Base-by-base conservation (phyloP, 257 asterid species). In the Fraxinus pennsylvanica region DNA sequence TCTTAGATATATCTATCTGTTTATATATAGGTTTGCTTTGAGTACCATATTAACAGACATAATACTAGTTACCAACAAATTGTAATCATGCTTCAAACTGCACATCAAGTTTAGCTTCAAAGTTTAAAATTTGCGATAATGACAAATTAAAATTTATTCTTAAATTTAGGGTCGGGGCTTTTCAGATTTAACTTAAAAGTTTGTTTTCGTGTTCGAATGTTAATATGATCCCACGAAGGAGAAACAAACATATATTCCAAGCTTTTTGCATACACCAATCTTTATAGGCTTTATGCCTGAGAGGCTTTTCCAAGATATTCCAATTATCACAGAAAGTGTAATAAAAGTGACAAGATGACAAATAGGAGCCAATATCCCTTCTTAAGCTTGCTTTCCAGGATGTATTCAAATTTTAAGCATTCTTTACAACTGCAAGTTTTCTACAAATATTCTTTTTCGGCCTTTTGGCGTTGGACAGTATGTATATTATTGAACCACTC, bases 381-480 rank as follows among this genome's bases (percentile, higher is more conserved):
- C 27, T 73, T 71, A 72, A 71, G 41, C 61, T 45, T 79, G 27
- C 54, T 68, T 80, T 71, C 32, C 70, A n/a, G 15, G 14, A 73
- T 47, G 57, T 81, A 47, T 70, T 57, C 72, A n/a, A 22, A 72
- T 77, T 79, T 43, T 76, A 39, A 68, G 71, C 43, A 7, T 57
- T 73, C 63, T 43, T 68, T 45, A 65, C 43, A 73, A 71, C 77
- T 81, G 54, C 77, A 61, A 74, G 73, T 78, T 78, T 68, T 83
- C 65, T 65, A 3, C 81, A n/a, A 75, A 76, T 80, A 85, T 88
- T 87, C 87, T 69, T 83, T 85, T 30, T 57, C 45, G 10, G 81
- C 70, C 52, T 27, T 45, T 15, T 59, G 29, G 67, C 5, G 21
- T 59, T 59, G 30, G 0, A 6, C 0, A 21, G 17, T 43, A 12